A percentile compares a stretch with the other conserved stretches of the same genome.
Evolutionary conservation across 495 filamentous ascomycete species (phyloP).

Genomic region (Letharia lupina): DNA sequence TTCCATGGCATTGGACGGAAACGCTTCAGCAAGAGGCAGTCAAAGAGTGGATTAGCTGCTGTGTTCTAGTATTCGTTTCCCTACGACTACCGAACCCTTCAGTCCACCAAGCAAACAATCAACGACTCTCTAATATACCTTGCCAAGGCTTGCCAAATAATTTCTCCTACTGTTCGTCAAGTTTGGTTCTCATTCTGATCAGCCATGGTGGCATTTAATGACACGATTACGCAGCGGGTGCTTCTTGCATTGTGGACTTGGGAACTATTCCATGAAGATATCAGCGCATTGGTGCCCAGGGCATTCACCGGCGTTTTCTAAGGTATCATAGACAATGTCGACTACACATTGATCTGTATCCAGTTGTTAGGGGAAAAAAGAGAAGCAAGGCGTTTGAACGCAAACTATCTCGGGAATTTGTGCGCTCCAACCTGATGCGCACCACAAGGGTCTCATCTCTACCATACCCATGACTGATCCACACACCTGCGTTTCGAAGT

Average conservation of each 20-base stretch:
- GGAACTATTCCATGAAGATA: neutral
- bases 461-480: neutral
- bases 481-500: neutral
- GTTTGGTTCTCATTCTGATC: neutral
- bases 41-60: conserved; percentile 79
- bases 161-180: neutral
- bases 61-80: conserved; percentile 49
- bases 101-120: neutral
- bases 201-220: conserved; percentile 3
- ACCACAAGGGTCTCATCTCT: neutral
- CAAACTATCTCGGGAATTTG: neutral
- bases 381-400: neutral
- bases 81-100: too few relatives aligned
- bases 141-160: neutral
- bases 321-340: neutral
- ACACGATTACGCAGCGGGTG: conserved; percentile 16
- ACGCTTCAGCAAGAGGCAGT: conserved; percentile 82
- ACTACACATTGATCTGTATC: neutral
- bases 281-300: neutral
- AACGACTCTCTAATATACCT: neutral
- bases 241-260: conserved; percentile 10
- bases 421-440: neutral
- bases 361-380: neutral
- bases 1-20: conserved; percentile 46
- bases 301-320: neutral